Evolutionary conservation across 106 monocot species (phyloP).

Genomic region (Chionographis japonica): DNA sequence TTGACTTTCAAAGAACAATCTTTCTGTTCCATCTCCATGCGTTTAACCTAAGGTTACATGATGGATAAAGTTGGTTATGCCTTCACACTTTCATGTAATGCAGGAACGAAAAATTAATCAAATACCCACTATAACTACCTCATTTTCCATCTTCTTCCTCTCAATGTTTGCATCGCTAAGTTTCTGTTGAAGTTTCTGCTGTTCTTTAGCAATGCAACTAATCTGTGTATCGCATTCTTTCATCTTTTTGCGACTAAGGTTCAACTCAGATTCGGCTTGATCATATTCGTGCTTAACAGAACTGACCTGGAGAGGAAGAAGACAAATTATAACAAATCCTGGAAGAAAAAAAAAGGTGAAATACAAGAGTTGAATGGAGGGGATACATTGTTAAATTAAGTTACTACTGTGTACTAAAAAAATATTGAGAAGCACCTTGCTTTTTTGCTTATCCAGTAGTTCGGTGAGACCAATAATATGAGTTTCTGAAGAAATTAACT

Average conservation of each 20-base stretch:
- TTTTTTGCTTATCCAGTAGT: conserved; percentile 57
- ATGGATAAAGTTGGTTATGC: background rate
- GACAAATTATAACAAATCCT: background rate
- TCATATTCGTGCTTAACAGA: conserved; percentile 60
- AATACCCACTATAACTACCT: conserved; percentile 38
- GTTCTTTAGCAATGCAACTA: conserved; percentile 58
- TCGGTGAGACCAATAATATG: conserved; percentile 56
- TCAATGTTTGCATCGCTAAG: conserved; percentile 78
- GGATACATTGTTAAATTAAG: background rate
- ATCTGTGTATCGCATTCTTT: conserved; percentile 88
- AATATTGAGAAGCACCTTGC: conserved; percentile 27
- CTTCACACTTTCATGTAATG: background rate
- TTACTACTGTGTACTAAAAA: background rate
- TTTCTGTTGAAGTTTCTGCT: conserved; percentile 81
- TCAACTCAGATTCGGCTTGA: conserved; percentile 67
- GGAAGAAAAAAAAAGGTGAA: background rate
- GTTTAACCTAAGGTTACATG: conserved; percentile 51
- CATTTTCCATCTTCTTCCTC: conserved; percentile 93
- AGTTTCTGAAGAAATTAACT: conserved; percentile 44
- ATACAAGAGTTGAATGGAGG: background rate
- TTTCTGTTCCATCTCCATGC: conserved; percentile 89
- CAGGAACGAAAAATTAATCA: background rate
- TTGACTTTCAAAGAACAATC: conserved; percentile 74
- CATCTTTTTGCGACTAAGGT: conserved; percentile 58
- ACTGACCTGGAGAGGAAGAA: conserved; percentile 39